Conservation (phyloP, 2,329 filamentous ascomycete species). For the Penicillium sp. region DNA sequence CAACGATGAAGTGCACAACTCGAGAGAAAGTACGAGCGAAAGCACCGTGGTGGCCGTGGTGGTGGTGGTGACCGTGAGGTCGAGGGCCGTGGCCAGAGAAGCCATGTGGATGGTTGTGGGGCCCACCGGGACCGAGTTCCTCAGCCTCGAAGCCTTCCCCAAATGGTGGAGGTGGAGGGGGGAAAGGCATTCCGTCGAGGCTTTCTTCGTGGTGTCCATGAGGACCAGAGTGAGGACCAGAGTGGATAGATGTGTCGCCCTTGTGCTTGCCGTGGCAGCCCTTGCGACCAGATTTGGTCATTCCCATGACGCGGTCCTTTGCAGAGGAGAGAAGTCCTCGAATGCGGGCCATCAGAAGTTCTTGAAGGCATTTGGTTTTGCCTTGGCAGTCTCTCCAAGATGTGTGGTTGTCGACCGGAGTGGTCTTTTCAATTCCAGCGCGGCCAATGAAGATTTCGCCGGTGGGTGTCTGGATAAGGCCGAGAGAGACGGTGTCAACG, state of each 20-base stretch:
- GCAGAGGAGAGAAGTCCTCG: constrained; percentile 40
- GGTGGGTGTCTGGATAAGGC: constrained; percentile 37
- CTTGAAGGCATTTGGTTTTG: constrained; percentile 41
- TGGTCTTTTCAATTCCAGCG: constrained; percentile 40
- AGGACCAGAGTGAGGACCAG: constrained; percentile 2
- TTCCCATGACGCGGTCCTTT: constrained; percentile 37
- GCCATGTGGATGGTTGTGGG: constrained; percentile 6
- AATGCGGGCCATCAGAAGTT: constrained; percentile 43
- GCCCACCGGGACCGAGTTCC: constrained; percentile 12
- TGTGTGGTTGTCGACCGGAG: constrained; percentile 35
- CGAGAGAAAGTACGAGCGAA: constrained; percentile 44
- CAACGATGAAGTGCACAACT: constrained; percentile 46
- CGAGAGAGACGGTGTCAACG: constrained; percentile 46
- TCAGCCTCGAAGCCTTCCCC: constrained; percentile 2
- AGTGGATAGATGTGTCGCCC: constrained; percentile 1
- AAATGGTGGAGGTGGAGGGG: constrained; percentile 11
- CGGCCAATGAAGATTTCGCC: constrained; percentile 42
- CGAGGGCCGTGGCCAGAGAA: constrained; percentile 14
- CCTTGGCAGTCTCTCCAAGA: constrained; percentile 48
- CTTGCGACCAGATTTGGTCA: constrained; percentile 31
- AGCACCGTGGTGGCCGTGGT: constrained; percentile 35
- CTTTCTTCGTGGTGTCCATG: constrained; percentile 10
- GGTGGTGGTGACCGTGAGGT: constrained; percentile 29
- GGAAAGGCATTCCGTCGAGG: constrained; percentile 6
- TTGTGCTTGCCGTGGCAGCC: constrained; percentile 34